phyloP scores from a whole-genome alignment of 2,329 filamentous ascomycete species.

The Fusarium globosum region DNA sequence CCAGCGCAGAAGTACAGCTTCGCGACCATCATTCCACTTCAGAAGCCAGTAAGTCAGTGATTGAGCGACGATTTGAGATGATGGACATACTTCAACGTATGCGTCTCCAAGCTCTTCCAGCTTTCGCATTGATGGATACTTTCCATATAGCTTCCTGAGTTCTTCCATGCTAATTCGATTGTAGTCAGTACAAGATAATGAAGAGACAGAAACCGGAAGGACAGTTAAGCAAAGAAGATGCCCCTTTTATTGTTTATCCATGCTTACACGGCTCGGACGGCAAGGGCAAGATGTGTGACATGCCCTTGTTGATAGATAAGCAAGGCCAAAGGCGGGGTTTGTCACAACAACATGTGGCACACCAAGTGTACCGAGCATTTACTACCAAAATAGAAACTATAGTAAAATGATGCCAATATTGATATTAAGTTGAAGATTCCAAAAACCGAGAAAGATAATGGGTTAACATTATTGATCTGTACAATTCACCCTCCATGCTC shows the following conservation, averaged over 20 bases:
- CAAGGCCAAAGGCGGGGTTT: not conserved
- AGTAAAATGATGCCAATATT: not conserved
- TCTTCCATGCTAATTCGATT: not conserved
- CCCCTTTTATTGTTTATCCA: not conserved
- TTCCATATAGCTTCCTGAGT: not conserved
- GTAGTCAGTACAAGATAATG: not conserved
- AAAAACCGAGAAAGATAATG: fast-evolving
- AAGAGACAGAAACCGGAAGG: fast-evolving
- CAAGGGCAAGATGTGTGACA: not conserved
- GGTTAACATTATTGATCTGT: not conserved
- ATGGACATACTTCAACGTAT: not conserved
- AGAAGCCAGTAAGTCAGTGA: too few relatives aligned
- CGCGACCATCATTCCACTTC: not conserved
- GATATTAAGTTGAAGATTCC: fast-evolving
- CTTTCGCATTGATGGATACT: not conserved
- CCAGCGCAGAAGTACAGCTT: not conserved
- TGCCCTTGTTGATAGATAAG: not conserved
- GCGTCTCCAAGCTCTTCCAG: not conserved
- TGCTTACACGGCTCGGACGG: not conserved
- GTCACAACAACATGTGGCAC: not conserved
- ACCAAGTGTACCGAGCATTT: not conserved
- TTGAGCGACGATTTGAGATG: fast-evolving
- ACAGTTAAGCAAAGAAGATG: not conserved
- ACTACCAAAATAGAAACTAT: not conserved
- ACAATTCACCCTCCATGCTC: not conserved